phyloP scores from a whole-genome alignment of 495 filamentous ascomycete species.

The Aspergillus bridgeri region DNA sequence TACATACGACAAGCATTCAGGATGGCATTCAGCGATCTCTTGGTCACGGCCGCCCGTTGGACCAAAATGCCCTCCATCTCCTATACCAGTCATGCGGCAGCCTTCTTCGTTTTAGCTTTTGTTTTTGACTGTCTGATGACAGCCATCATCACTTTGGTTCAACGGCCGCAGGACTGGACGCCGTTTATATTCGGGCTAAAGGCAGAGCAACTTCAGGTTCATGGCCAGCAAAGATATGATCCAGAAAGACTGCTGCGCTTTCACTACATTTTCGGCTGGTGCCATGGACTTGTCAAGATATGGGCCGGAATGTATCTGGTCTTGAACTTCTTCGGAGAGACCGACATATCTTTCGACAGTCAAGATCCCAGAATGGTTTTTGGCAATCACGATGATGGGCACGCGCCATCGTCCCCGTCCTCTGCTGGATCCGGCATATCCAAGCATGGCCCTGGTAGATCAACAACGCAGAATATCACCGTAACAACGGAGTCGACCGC shows the following conservation, averaged over 20 bases:
- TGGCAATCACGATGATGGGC: background rate
- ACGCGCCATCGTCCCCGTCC: no score
- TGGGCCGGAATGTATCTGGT: background rate
- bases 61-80: background rate
- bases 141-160: no score
- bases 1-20: background rate
- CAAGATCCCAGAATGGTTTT: background rate
- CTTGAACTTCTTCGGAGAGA: background rate
- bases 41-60: background rate
- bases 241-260: no score
- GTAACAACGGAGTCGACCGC: no score
- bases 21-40: background rate
- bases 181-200: no score
- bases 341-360: background rate
- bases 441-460: no score
- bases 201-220: no score
- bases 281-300: background rate
- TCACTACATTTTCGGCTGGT: background rate
- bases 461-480: no score
- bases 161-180: no score
- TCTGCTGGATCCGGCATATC: no score
- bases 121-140: background rate
- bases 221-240: no score
- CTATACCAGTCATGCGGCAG: background rate
- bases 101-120: background rate